Conservation (phyloP, 495 filamentous ascomycete genomes). For the Elasticomyces elasticus region DNA sequence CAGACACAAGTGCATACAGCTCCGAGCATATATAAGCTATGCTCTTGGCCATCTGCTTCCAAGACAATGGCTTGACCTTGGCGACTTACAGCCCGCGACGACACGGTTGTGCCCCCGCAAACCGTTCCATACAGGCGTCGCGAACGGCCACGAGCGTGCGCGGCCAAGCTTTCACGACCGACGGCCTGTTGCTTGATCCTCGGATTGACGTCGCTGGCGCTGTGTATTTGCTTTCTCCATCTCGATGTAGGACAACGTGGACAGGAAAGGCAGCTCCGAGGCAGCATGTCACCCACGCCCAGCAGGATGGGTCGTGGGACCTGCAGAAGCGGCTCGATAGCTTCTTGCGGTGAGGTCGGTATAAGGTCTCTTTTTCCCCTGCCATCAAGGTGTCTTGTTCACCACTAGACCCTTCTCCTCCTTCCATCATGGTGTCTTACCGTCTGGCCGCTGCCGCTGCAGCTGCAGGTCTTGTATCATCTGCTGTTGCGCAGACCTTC, state of each 20-base stretch:
- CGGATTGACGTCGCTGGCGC: not conserved
- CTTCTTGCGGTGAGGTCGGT: not conserved
- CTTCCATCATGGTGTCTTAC: conserved; percentile 9
- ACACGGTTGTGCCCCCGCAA: not conserved
- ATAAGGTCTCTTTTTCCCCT: not conserved
- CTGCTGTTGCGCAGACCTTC: conserved; percentile 49
- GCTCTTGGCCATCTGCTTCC: not conserved
- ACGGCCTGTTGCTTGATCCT: not conserved
- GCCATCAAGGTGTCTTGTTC: not conserved
- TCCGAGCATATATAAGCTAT: not conserved
- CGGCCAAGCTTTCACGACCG: not conserved
- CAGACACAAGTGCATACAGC: not conserved
- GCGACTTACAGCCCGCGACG: not conserved
- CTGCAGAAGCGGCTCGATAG: not conserved
- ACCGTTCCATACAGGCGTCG: not conserved
- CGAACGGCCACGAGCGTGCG: not conserved
- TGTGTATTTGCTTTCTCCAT: not conserved
- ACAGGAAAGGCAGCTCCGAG: not conserved
- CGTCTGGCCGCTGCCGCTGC: not conserved
- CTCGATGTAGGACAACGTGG: not conserved
- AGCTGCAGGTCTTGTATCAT: not conserved
- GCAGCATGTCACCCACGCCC: not conserved
- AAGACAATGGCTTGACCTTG: not conserved
- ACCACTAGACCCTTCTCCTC: not conserved
- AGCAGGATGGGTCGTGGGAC: not conserved